These are phyloP conservation scores for Boehmeria nivea DNA, from an alignment of 306 rosid genomes.

Conservation along the genomic window DNA sequence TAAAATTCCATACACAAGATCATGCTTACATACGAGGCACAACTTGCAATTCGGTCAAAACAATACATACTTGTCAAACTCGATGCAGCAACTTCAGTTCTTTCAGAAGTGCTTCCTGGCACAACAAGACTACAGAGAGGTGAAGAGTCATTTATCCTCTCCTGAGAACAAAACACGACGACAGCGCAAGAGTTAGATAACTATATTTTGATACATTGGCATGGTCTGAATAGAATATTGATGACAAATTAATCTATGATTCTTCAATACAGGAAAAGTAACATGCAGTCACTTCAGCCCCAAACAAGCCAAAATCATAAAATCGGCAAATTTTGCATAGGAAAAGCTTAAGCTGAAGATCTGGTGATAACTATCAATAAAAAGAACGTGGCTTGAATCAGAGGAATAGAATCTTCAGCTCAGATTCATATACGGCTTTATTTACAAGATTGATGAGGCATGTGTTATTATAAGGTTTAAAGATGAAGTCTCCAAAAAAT, in stretches of 20 bases:
- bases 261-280: background rate
- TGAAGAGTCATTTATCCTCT: constrained; percentile 33
- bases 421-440: background rate
- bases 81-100: constrained; percentile 37
- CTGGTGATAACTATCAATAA: too few species aligned
- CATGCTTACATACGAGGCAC: too few species aligned
- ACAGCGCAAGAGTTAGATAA: constrained; percentile 18
- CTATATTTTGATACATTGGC: constrained; percentile 7
- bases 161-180: constrained; percentile 44
- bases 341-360: too few species aligned
- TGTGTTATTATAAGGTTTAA: background rate
- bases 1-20: too few species aligned
- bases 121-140: constrained; percentile 33
- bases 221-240: background rate
- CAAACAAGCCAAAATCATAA: too few species aligned
- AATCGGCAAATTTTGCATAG: too few species aligned
- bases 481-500: constrained; percentile 19
- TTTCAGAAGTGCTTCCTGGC: constrained; percentile 35
- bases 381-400: too few species aligned
- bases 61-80: constrained; percentile 37
- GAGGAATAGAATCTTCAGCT: background rate
- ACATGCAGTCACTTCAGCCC: too few species aligned
- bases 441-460: background rate
- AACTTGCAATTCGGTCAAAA: too few species aligned
- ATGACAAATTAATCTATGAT: background rate